Conservation (phyloP, 441 rosid genomes). For the Gossypium gossypioides region DNA sequence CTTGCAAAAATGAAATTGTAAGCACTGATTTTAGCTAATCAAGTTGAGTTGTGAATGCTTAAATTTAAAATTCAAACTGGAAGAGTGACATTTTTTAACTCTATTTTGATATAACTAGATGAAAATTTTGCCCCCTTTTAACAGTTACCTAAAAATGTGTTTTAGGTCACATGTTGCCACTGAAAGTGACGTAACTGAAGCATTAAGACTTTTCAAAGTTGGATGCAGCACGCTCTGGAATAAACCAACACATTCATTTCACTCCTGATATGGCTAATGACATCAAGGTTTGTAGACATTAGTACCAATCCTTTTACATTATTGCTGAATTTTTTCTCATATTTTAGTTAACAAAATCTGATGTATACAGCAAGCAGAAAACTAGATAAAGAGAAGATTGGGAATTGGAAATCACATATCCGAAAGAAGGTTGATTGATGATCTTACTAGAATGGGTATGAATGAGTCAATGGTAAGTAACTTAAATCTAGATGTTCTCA, state of each 20-base stretch:
- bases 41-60: background rate
- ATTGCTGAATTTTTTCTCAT: background rate
- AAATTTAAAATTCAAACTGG: background rate
- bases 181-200: conserved; percentile 77
- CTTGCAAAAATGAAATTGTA: conserved; percentile 95
- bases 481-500: too few species aligned
- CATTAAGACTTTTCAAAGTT: conserved; percentile 79
- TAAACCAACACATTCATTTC: conserved; percentile 71
- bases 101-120: background rate
- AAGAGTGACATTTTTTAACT: background rate
- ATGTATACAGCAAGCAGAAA: conserved; percentile 71
- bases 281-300: conserved; percentile 49
- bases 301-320: too few species aligned
- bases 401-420: conserved; percentile 85
- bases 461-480: conserved; percentile 73
- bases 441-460: conserved; percentile 74
- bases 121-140: background rate
- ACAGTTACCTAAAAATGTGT: background rate
- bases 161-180: conserved; percentile 79
- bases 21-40: conserved; percentile 21
- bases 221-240: conserved; percentile 94
- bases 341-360: background rate
- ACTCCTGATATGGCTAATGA: conserved; percentile 67
- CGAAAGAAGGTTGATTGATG: conserved; percentile 84
- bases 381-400: conserved; percentile 77